Base-by-base conservation (phyloP, 306 rosid genomes). In the Lotus japonicus region DNA sequence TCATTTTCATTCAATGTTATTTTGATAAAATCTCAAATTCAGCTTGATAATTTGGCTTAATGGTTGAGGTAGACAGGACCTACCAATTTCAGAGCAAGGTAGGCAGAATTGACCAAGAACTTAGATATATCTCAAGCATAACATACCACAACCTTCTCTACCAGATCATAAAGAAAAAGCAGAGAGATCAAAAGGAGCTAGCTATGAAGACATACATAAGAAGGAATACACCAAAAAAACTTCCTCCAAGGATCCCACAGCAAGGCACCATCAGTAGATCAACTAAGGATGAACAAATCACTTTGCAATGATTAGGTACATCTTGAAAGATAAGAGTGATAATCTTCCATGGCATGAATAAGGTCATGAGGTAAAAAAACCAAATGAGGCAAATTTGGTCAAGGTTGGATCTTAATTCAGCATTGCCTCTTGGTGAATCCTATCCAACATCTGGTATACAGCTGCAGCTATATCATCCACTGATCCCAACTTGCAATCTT, bases 381-480 rank as follows among this genome's bases (percentile, higher is more conserved):
- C 46, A 61, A 77, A 61, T 42, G 36, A 46, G 46, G 64, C 13
- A 19, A 81, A 50, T 68, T 61, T 42, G 63, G 66, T 65, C 58
- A 42, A 35, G 60, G 4, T 54, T 36, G 39, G 42, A 73, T 59
- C 78, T 66, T 78, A 58, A 60, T 75, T 73, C 80, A 88, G 64
- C 79, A 77, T 28, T 80, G 90, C 79, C 60, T 94, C 99, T 73
- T 87, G 81, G 45, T 85, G 88, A 79, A 94, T 94, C 81, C 72
- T 81, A 46, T 72, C 70, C 58, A 94, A 79, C 79, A 87, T 76
- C 82, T 87, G 89, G 75, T 85, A 81, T 62, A 88, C 78, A 19
- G 97, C 99, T 48, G 86, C 72, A 5, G 99, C 95, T 60, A 94
- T 90, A 54, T 90, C 99, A 76, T 94, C 97, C 48, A 85, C 99